Percentiles rank a stretch among this genome's conserved stretches.
phyloP scores from a whole-genome alignment of 1,284 basidiomycete genomes.

The Malassezia yamatoensis region DNA sequence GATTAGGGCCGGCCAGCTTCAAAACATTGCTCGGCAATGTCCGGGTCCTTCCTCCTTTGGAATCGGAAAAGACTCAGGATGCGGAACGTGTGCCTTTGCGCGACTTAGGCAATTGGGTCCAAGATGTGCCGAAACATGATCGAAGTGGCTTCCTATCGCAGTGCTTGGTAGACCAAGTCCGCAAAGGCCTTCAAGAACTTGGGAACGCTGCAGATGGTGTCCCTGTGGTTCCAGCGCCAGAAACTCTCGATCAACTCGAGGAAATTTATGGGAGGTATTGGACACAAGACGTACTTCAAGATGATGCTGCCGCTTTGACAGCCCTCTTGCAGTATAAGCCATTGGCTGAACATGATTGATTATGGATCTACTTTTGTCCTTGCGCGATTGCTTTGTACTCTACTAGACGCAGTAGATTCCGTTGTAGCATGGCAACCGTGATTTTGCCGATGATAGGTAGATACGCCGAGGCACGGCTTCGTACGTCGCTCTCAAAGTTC shows the following conservation, averaged over 20 bases:
- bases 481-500: slow-evolving; percentile 87
- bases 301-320: slow-evolving; percentile 11
- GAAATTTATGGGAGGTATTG: slow-evolving; percentile 22
- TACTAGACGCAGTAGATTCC: slow-evolving; percentile 62
- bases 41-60: neutral
- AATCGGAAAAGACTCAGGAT: slow-evolving; percentile 1
- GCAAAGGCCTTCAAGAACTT: slow-evolving; percentile 21
- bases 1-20: slow-evolving; percentile 35
- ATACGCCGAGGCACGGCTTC: slow-evolving; percentile 57
- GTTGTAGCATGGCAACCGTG: slow-evolving; percentile 88
- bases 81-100: slow-evolving; percentile 19
- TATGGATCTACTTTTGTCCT: neutral
- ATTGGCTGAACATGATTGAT: neutral
- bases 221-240: slow-evolving; percentile 1
- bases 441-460: slow-evolving; percentile 83
- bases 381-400: slow-evolving; percentile 17
- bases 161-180: slow-evolving; percentile 5
- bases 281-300: slow-evolving; percentile 16
- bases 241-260: slow-evolving; percentile 1
- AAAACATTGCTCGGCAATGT: slow-evolving; percentile 25
- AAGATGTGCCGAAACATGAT: neutral
- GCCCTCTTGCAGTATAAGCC: neutral
- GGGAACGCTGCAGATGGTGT: slow-evolving; percentile 15
- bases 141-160: neutral
- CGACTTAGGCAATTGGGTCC: slow-evolving; percentile 28